Conservation (phyloP, 331 rosid genomes). For the Malus hybrid region DNA sequence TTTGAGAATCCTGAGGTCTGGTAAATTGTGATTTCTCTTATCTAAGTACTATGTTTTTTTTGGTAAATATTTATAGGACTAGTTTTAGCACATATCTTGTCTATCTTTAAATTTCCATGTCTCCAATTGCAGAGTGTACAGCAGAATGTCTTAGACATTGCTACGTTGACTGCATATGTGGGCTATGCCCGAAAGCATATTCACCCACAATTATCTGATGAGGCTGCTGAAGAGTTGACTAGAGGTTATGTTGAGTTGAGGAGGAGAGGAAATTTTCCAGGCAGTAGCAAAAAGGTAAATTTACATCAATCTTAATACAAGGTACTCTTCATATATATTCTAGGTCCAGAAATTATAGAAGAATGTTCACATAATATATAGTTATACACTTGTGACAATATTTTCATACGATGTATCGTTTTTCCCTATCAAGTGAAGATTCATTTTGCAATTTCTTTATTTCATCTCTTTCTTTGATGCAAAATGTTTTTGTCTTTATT, state of each 20-base stretch:
- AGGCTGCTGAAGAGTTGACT: constrained; percentile 93
- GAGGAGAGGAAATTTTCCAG: constrained; percentile 88
- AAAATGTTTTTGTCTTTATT: background rate
- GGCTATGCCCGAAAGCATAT: constrained; percentile 87
- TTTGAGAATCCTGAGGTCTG: constrained; percentile 79
- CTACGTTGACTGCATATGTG: constrained; percentile 67
- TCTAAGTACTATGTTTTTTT: background rate
- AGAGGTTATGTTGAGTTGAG: constrained; percentile 83
- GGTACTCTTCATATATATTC: background rate
- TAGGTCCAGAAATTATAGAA: background rate
- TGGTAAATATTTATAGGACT: constrained; percentile 10
- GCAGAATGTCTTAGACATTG: constrained; percentile 70
- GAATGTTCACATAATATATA: background rate
- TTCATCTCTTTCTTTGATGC: background rate
- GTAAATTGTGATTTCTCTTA: constrained; percentile 7
- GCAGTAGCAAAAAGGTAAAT: constrained; percentile 87
- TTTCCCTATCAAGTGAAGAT: background rate
- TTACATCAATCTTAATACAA: background rate
- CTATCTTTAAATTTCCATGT: constrained; percentile 7
- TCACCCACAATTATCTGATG: constrained; percentile 81
- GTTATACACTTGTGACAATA: background rate
- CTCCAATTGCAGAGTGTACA: constrained; percentile 50
- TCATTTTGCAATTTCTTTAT: background rate
- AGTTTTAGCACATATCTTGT: constrained; percentile 3
- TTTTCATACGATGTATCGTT: background rate